phyloP scores from a whole-genome alignment of 805 yeast species.

The Candida odintsovae region DNA sequence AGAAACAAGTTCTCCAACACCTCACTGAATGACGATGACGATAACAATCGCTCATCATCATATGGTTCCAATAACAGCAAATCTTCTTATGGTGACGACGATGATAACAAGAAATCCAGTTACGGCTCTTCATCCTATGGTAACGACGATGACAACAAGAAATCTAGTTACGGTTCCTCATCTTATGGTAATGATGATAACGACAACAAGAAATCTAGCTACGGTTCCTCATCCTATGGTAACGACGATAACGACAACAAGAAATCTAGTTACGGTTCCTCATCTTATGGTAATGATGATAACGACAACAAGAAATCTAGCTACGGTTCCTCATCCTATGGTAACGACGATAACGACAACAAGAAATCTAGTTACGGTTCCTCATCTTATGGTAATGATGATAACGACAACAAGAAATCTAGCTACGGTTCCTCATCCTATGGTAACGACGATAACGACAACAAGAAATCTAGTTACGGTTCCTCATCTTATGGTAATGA shows the following conservation, averaged over 20 bases:
- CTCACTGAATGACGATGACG: slow-evolving; percentile 17
- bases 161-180: slow-evolving; percentile 1
- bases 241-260: slow-evolving; percentile 9
- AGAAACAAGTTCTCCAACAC: slow-evolving; percentile 24
- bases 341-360: slow-evolving; percentile 14
- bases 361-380: no score
- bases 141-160: background rate
- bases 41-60: slow-evolving; percentile 10
- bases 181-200: slow-evolving; percentile 4
- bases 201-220: slow-evolving; percentile 4
- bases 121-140: no score
- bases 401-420: background rate
- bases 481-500: background rate
- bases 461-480: slow-evolving; percentile 1
- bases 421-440: slow-evolving; percentile 23
- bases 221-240: slow-evolving; percentile 25
- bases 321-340: slow-evolving; percentile 24
- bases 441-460: slow-evolving; percentile 19
- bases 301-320: slow-evolving; percentile 5
- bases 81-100: slow-evolving; percentile 21
- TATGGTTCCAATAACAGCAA: slow-evolving; percentile 21
- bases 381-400: no score
- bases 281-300: no score
- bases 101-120: slow-evolving; percentile 22
- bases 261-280: no score